Percentiles rank a stretch among this genome's conserved stretches.
These are phyloP conservation scores for Verticillium nonalfalfae DNA, from an alignment of 2,329 filamentous ascomycete genomes.

Conservation along the genomic window DNA sequence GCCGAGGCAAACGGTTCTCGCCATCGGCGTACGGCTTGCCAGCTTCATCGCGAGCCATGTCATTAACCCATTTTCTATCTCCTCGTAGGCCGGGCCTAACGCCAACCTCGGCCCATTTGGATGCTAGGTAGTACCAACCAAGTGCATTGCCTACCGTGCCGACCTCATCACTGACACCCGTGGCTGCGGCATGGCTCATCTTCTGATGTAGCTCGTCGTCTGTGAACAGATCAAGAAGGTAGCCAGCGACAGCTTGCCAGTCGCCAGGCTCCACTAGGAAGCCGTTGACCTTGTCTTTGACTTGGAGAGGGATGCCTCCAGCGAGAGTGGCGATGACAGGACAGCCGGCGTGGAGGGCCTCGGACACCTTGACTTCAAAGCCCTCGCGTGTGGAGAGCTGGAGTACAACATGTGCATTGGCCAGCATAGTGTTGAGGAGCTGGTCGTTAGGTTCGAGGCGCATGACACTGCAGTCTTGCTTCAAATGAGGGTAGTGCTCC, in stretches of 20 bases:
- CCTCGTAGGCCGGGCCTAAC: conserved; percentile 44
- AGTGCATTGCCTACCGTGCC: conserved; percentile 74
- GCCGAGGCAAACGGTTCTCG: conserved; percentile 55
- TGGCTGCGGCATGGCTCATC: conserved; percentile 59
- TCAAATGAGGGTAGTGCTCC: conserved; percentile 53
- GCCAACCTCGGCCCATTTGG: conserved; percentile 53
- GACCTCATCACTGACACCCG: conserved; percentile 73
- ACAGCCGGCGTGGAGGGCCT: conserved; percentile 73
- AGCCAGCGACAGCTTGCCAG: conserved; percentile 59
- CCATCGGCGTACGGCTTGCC: conserved; percentile 48
- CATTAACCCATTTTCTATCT: conserved; percentile 63
- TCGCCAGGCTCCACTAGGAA: conserved; percentile 70
- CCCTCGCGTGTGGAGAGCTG: conserved; percentile 78
- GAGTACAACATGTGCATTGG: conserved; percentile 65
- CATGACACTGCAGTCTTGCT: conserved; percentile 65
- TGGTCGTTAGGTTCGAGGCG: conserved; percentile 74
- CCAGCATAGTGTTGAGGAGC: conserved; percentile 69
- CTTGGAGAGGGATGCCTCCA: conserved; percentile 76
- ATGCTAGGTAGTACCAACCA: conserved; percentile 71
- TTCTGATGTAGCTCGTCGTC: conserved; percentile 56
- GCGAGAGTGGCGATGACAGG: conserved; percentile 70
- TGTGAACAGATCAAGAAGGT: conserved; percentile 61
- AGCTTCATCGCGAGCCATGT: conserved; percentile 63
- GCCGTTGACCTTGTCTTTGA: conserved; percentile 64
- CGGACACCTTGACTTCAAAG: conserved; percentile 82